Percentiles rank a stretch among this genome's conserved stretches.
phyloP scores from a whole-genome alignment of 2,329 filamentous ascomycete genomes.

The Fusarium euwallaceae region DNA sequence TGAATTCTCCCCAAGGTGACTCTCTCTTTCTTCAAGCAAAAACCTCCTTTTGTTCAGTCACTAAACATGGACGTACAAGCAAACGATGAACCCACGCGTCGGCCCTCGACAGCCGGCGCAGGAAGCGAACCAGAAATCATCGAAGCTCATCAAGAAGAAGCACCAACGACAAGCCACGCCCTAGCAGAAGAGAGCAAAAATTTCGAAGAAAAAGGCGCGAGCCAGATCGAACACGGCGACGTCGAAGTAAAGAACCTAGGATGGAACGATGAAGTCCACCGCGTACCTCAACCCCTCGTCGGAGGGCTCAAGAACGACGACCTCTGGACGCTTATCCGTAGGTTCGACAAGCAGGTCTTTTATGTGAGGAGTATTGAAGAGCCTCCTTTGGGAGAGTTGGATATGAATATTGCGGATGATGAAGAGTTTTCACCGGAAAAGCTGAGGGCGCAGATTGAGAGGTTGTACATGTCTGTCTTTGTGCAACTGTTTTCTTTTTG shows the following conservation, averaged over 20 bases:
- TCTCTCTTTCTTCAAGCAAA: too few species aligned
- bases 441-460: constrained; percentile 80
- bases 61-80: constrained; percentile 21
- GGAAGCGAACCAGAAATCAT: constrained; percentile 49
- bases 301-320: constrained; percentile 79
- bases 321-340: constrained; percentile 77
- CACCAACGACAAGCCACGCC: constrained; percentile 53
- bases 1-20: too few species aligned
- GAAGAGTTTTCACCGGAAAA: constrained; percentile 91
- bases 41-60: background rate
- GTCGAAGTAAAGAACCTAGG: constrained; percentile 74
- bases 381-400: constrained; percentile 72
- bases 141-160: constrained; percentile 44
- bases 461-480: constrained; percentile 84
- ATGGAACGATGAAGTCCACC: constrained; percentile 73
- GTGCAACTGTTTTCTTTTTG: constrained; percentile 74
- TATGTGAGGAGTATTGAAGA: constrained; percentile 75
- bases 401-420: constrained; percentile 84
- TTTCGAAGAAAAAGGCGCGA: constrained; percentile 56
- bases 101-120: constrained; percentile 30
- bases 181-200: constrained; percentile 51
- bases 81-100: constrained; percentile 23
- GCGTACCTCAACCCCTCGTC: constrained; percentile 71
- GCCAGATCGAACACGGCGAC: constrained; percentile 62
- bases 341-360: constrained; percentile 80